Conservation (phyloP, 345 rosid genomes). For the Eucalyptus virginea region DNA sequence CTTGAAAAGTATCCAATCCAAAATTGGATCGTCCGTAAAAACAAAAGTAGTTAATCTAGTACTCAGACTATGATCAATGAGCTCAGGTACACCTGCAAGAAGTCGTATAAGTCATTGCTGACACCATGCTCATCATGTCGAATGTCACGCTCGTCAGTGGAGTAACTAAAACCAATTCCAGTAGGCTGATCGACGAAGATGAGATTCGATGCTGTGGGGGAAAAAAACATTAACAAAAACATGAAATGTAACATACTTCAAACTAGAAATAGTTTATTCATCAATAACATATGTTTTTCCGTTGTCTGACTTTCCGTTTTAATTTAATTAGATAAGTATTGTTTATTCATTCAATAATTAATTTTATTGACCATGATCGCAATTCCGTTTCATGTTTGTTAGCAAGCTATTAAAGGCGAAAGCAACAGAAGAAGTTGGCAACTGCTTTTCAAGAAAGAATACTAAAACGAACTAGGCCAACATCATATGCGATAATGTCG, state of each 20-base stretch:
- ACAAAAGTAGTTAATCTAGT: background rate
- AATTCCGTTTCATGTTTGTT: too few relatives aligned
- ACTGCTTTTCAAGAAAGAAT: background rate
- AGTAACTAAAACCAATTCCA: conserved; percentile 81
- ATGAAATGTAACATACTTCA: background rate
- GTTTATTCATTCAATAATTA: background rate
- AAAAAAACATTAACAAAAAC: background rate
- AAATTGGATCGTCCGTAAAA: background rate
- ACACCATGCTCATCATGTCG: conserved; percentile 58
- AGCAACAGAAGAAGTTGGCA: background rate
- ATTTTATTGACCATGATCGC: background rate
- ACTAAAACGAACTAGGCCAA: background rate
- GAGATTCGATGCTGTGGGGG: conserved; percentile 39
- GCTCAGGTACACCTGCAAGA: conserved; percentile 53
- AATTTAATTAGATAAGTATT: background rate
- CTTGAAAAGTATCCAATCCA: background rate
- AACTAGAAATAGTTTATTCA: background rate
- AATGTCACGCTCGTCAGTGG: conserved; percentile 28
- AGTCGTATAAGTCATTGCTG: conserved; percentile 65
- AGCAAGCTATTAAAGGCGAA: background rate
- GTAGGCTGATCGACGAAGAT: conserved; percentile 73
- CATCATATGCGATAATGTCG: background rate
- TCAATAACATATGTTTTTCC: background rate
- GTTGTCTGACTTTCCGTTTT: background rate
- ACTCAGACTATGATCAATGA: too few relatives aligned